phyloP scores from a whole-genome alignment of 257 asterid genomes.

The Schizonepeta tenuifolia region DNA sequence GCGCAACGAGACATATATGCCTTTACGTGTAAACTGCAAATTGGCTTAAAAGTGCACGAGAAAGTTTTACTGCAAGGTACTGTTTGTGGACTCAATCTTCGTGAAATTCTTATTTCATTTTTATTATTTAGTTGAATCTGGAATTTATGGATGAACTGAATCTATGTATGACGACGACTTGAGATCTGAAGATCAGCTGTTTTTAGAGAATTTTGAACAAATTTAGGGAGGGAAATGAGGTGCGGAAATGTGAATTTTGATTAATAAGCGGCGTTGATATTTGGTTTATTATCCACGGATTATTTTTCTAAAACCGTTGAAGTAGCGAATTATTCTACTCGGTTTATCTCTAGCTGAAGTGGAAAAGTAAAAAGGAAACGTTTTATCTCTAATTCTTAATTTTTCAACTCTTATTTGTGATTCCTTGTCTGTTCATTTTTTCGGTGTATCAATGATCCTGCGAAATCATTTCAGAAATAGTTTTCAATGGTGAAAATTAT shows the following conservation, averaged over 20 bases:
- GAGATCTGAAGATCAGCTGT: constrained; percentile 31
- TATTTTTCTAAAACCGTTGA: background rate
- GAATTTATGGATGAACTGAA: constrained; percentile 1
- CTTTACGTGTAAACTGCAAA: constrained; percentile 35
- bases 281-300: background rate
- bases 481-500: constrained; percentile 4
- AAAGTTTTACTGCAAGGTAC: constrained; percentile 40
- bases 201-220: background rate
- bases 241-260: background rate
- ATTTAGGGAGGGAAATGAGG: background rate
- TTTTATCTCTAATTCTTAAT: background rate
- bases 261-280: background rate
- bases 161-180: background rate
- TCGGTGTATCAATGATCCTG: background rate
- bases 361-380: background rate
- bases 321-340: background rate
- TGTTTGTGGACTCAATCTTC: constrained; percentile 31
- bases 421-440: background rate
- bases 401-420: background rate
- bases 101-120: background rate
- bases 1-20: constrained; percentile 13
- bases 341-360: background rate
- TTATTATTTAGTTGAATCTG: background rate
- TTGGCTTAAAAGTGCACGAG: constrained; percentile 13
- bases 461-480: background rate